Conservation (phyloP, 208 protist species). For the Trichomonas gallinae region DNA sequence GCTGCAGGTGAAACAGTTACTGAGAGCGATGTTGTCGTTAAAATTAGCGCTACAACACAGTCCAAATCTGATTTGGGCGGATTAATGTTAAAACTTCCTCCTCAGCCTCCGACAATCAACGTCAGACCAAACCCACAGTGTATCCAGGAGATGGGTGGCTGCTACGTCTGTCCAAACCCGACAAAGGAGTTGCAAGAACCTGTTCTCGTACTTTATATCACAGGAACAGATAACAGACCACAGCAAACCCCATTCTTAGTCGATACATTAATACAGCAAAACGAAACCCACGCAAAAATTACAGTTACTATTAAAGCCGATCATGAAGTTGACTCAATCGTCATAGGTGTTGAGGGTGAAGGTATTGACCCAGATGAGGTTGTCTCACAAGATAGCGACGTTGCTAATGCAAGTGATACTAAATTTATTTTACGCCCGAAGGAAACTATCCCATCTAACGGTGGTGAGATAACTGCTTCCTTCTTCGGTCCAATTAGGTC, state of each 20-base stretch:
- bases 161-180: neutral
- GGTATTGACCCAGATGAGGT: neutral
- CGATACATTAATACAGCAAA: neutral
- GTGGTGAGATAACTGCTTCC: neutral
- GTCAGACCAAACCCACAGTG: neutral
- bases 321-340: neutral
- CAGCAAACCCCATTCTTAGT: neutral
- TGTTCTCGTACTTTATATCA: neutral
- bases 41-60: neutral
- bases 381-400: neutral
- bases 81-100: neutral
- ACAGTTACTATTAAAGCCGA: neutral
- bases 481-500: neutral
- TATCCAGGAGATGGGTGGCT: neutral
- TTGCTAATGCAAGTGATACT: neutral
- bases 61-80: neutral
- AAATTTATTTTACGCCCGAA: neutral
- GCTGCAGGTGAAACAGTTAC: neutral
- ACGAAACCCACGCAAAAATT: neutral
- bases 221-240: neutral
- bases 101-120: neutral
- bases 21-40: neutral
- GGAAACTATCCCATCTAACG: neutral
- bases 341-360: neutral
- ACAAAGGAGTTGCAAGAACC: neutral